Base-by-base conservation (phyloP, 2,329 filamentous ascomycete genomes). In the Trichoderma sp. region DNA sequence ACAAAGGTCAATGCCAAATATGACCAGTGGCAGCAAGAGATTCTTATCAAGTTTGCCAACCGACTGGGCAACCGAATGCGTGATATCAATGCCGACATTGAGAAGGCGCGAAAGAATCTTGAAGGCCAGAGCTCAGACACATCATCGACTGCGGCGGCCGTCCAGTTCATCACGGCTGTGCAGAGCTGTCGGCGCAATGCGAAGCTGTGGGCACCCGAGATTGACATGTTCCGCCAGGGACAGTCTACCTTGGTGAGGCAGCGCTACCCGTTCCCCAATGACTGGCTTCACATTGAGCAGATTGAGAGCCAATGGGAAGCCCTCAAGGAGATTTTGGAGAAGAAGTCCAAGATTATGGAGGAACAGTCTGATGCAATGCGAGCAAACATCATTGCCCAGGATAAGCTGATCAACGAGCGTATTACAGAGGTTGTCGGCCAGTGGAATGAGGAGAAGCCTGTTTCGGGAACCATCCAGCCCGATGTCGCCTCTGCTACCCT, bases 1-100 rank as follows among this genome's bases (percentile, higher is more conserved):
- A 93, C 95, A 68, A 97, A 97, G 80, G 96, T 99, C 79, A 99
- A 98, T 76, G 93, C 94, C 75, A 99, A 98, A 79, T 99, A 99
- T 77, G 96, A 99, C 77, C 95, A 98, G 79, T 99, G 96, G 96
- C 96, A 99, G 79, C 93, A 97, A 75, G 96, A 99, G 73, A 97
- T 99, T 67, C 85, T 98, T 46, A 88, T 92, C 74, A 97, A 97
- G 78, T 99, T 99, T 80, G 96, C 94, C 46, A 87, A 87, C 68
- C 93, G 96, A 68, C 90, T 99, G 56, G 93, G 94, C 58, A 91
- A 89, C 71, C 92, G 94, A 60, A 96, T 98, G 89, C 88, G 93
- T 59, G 96, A 99, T 76, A 91, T 97, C 4, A 94, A 96, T 74
- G 90, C 91, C 14, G 95, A 98, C 71, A 91, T 99, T 70, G 92